Conservation (phyloP, 208 protist genomes). For the Acanthamoeba rhysodes region DNA sequence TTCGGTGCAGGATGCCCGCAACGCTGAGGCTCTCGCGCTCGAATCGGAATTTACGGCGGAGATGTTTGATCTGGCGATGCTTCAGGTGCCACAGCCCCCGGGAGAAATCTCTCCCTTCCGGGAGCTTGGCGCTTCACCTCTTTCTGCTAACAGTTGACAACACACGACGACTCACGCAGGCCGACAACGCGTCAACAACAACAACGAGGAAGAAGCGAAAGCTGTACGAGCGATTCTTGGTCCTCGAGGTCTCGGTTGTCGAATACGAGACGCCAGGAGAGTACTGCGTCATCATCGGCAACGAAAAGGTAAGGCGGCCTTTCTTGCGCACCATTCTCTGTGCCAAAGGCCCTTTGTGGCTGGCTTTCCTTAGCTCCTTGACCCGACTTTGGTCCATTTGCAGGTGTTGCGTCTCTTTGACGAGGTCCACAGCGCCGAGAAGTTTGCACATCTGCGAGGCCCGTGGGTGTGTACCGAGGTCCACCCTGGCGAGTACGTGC, state of each 20-base stretch:
- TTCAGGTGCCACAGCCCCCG: neutral
- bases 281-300: neutral
- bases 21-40: neutral
- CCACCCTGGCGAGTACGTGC: slow-evolving; percentile 58
- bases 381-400: neutral
- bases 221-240: slow-evolving; percentile 41
- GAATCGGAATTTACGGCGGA: slow-evolving; percentile 50
- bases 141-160: neutral
- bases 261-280: neutral
- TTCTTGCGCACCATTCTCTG: neutral
- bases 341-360: neutral
- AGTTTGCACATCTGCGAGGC: slow-evolving; percentile 51
- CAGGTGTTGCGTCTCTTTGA: slow-evolving; percentile 61
- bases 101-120: neutral
- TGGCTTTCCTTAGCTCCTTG: neutral
- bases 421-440: neutral
- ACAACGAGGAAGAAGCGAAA: neutral
- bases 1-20: neutral
- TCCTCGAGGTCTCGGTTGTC: slow-evolving; percentile 29
- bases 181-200: too few relatives aligned
- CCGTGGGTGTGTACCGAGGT: slow-evolving; percentile 27
- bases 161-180: neutral
- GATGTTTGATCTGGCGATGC: slow-evolving; percentile 70
- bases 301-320: slow-evolving; percentile 34
- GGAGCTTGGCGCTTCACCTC: neutral